Base-by-base conservation (phyloP, 352 stramenopile species). In the Phytophthora pinifolia region DNA sequence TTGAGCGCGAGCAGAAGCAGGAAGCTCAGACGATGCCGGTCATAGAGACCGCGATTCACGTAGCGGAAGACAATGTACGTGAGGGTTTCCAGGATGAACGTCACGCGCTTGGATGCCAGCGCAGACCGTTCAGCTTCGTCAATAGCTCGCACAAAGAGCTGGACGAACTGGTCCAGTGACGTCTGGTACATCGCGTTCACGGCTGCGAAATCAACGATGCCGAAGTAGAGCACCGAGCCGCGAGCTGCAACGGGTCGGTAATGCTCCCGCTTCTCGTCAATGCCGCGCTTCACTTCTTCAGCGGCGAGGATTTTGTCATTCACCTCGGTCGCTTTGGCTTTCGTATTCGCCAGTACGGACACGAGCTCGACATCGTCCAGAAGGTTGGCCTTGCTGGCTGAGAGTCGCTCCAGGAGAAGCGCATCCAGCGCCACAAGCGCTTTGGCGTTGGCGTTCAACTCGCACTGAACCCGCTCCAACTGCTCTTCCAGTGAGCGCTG, bases 151-250 rank as follows among this genome's bases (percentile, higher is more conserved):
- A 83, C 77, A 49, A 97, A 98, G 5, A 97, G 66, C 17, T 78
- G 72, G 9, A 96, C 66, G 50, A 98, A 98, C 62, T 96, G 88
- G 39, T 95, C 86, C 43, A 98, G 59, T 4, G 79, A 93, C 0
- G 74, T 95, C 65, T 97, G 88, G 67, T 97, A 97, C 88, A 97
- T 97, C 6, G 63, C 59, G 42, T 97, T 96, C n/a, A 97, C 76
- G 2, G 72, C 66, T 0, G 80, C 70, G 39, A 97, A 88, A 46
- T 97, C 89, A 2, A 95, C 84, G 39, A 97, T 89, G 3, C 72
- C 70, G 62, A 98, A 97, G 73, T 97, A 98, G 9, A 98, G 57
- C 10, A 96, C 77, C 1, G 79, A 88, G 4, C 86, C 90, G 9
- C 90, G 73, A 1, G 86, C 94, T 0, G 91, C 88, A 6, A 97